phyloP scores from a whole-genome alignment of 2,329 filamentous ascomycete species.

The Colletotrichum neosansevieriae region DNA sequence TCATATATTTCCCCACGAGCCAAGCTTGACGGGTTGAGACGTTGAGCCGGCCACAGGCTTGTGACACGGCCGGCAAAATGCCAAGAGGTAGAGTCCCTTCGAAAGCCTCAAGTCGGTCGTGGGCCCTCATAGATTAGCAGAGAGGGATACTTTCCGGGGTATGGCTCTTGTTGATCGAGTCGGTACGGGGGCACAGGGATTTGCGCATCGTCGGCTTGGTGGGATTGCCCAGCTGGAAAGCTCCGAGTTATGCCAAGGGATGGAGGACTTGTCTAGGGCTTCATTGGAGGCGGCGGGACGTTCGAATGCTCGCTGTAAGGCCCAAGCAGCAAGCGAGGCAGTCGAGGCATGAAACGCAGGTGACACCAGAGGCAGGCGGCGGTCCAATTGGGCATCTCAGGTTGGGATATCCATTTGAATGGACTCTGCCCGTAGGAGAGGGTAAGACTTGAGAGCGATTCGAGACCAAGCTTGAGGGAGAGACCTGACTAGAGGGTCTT shows the following conservation, averaged over 20 bases:
- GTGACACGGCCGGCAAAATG: slow-evolving; percentile 32
- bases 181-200: slow-evolving; percentile 33
- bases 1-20: slow-evolving; percentile 39
- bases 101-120: slow-evolving; percentile 30
- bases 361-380: slow-evolving; percentile 37
- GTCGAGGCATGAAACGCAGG: slow-evolving; percentile 39
- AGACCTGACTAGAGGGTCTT: slow-evolving; percentile 37
- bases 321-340: slow-evolving; percentile 35
- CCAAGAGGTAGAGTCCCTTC: slow-evolving; percentile 35
- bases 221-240: slow-evolving; percentile 37
- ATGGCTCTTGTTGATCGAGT: slow-evolving; percentile 28
- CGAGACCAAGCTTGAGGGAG: slow-evolving; percentile 37
- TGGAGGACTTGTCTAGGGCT: slow-evolving; percentile 12
- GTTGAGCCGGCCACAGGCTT: slow-evolving; percentile 30
- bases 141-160: slow-evolving; percentile 30
- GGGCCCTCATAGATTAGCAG: slow-evolving; percentile 33
- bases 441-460: slow-evolving; percentile 29
- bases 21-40: slow-evolving; percentile 32
- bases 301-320: slow-evolving; percentile 12
- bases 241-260: slow-evolving; percentile 33
- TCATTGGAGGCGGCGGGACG: slow-evolving; percentile 14
- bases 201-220: slow-evolving; percentile 16
- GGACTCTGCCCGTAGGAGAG: slow-evolving; percentile 26
- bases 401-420: slow-evolving; percentile 33
- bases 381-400: slow-evolving; percentile 30